Conservation (phyloP, 2,329 filamentous ascomycete genomes). For the Lachnellula arida region DNA sequence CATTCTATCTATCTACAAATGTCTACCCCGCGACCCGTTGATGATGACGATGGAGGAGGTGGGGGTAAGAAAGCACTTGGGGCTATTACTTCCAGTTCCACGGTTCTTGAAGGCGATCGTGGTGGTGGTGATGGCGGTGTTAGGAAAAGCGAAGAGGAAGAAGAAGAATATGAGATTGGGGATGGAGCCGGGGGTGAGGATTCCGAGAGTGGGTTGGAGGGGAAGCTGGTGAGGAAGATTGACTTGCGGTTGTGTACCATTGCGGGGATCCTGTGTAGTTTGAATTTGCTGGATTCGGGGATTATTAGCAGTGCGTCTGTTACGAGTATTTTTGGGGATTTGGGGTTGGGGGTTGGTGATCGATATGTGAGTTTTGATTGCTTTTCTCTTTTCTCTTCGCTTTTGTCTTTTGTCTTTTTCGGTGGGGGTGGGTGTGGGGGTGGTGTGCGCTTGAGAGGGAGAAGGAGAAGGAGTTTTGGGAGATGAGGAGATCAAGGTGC, state of each 20-base stretch:
- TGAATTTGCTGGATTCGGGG: constrained; percentile 65
- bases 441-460: background rate
- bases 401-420: background rate
- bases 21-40: too few species aligned
- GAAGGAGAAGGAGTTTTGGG: background rate
- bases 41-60: too few species aligned
- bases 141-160: background rate
- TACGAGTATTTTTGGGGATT: constrained; percentile 60
- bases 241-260: constrained; percentile 67
- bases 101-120: too few species aligned
- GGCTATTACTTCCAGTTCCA: too few species aligned
- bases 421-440: background rate
- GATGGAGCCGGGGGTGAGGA: background rate
- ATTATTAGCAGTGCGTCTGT: constrained; percentile 67
- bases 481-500: background rate
- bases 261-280: constrained; percentile 63
- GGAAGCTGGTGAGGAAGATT: constrained; percentile 54
- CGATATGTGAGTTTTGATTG: constrained; percentile 43
- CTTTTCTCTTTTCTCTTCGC: background rate
- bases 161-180: background rate
- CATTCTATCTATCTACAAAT: too few species aligned
- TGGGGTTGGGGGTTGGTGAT: constrained; percentile 56
- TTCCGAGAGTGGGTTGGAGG: constrained; percentile 28
- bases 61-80: too few species aligned
- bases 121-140: too few species aligned